Conservation (phyloP, 1,284 basidiomycete species). For the Heterobasidion annosum region DNA sequence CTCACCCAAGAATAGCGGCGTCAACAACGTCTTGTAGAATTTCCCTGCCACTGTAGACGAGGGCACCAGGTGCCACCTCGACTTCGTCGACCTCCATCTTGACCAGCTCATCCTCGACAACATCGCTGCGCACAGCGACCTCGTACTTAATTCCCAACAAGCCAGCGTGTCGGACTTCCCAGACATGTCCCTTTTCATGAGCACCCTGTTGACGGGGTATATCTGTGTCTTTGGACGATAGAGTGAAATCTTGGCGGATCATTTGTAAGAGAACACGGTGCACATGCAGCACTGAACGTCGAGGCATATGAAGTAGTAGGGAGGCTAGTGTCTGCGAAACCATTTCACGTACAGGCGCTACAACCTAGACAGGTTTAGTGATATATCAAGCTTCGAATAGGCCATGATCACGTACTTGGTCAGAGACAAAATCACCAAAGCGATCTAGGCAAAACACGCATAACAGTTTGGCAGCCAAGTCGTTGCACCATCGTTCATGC, state of each 20-base stretch:
- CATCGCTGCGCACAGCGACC: slow-evolving; percentile 84
- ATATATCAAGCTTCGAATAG: background rate
- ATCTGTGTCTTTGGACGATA: slow-evolving; percentile 24
- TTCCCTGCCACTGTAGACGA: slow-evolving; percentile 28
- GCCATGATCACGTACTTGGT: slow-evolving; percentile 45
- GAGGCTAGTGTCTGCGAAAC: slow-evolving; percentile 93
- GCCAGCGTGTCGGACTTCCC: slow-evolving; percentile 97
- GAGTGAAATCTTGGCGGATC: slow-evolving; percentile 79
- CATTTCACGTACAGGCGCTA: slow-evolving; percentile 95
- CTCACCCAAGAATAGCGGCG: slow-evolving; percentile 80
- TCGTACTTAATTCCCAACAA: slow-evolving; percentile 96
- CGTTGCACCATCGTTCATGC: slow-evolving; percentile 86
- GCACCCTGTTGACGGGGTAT: slow-evolving; percentile 17
- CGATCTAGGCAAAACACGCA: slow-evolving; percentile 93
- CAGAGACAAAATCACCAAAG: slow-evolving; percentile 96
- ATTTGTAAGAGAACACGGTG: slow-evolving; percentile 85
- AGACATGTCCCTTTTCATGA: slow-evolving; percentile 62
- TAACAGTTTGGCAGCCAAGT: slow-evolving; percentile 80
- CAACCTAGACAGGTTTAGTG: slow-evolving; percentile 42
- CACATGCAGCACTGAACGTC: slow-evolving; percentile 68
- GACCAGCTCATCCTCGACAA: slow-evolving; percentile 42
- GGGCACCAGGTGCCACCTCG: slow-evolving; percentile 11
- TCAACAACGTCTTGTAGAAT: slow-evolving; percentile 76
- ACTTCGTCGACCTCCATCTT: background rate
- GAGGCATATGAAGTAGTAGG: slow-evolving; percentile 81